Conservation (phyloP, 2,329 filamentous ascomycete species). For the Dryadomyces sulphureus region DNA sequence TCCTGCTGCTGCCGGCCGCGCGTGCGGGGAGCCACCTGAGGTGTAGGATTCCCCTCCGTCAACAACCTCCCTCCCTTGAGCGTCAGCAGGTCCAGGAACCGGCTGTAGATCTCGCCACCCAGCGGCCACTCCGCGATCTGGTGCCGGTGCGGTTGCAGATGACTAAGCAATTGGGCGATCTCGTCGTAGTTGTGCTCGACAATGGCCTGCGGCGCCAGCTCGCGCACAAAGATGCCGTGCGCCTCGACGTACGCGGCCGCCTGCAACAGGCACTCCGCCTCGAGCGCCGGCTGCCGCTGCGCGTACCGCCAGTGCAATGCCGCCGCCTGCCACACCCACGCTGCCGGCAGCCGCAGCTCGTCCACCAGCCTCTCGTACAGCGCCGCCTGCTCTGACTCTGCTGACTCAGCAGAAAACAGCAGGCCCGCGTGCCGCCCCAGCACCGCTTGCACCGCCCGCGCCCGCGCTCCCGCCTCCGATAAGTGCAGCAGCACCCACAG, state of each 20-base stretch:
- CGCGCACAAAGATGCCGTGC: slow-evolving; percentile 64
- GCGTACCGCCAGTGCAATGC: slow-evolving; percentile 67
- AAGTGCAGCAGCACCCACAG: slow-evolving; percentile 68
- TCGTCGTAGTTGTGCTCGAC: slow-evolving; percentile 66
- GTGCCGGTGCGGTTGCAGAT: slow-evolving; percentile 50
- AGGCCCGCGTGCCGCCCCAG: slow-evolving; percentile 56
- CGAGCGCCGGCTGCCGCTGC: slow-evolving; percentile 50
- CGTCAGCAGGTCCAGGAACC: slow-evolving; percentile 40
- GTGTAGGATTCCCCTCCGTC: too few relatives aligned
- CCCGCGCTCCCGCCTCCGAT: slow-evolving; percentile 45
- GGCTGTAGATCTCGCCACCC: slow-evolving; percentile 65
- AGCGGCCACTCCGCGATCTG: slow-evolving; percentile 58
- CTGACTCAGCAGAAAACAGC: slow-evolving; percentile 32
- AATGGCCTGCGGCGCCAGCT: slow-evolving; percentile 69
- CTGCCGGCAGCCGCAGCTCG: slow-evolving; percentile 53
- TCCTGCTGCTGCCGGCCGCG: slow-evolving; percentile 11
- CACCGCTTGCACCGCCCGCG: slow-evolving; percentile 55
- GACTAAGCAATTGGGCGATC: slow-evolving; percentile 40
- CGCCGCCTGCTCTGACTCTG: slow-evolving; percentile 12
- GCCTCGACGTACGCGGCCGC: slow-evolving; percentile 67
- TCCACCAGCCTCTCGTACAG: slow-evolving; percentile 35
- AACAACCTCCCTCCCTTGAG: slow-evolving; percentile 19
- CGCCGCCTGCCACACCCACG: slow-evolving; percentile 80
- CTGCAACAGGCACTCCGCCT: slow-evolving; percentile 67
- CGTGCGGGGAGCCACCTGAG: slow-evolving; percentile 6